phyloP scores from a whole-genome alignment of 2,329 filamentous ascomycete genomes.

The Colletotrichum noveboracense region DNA sequence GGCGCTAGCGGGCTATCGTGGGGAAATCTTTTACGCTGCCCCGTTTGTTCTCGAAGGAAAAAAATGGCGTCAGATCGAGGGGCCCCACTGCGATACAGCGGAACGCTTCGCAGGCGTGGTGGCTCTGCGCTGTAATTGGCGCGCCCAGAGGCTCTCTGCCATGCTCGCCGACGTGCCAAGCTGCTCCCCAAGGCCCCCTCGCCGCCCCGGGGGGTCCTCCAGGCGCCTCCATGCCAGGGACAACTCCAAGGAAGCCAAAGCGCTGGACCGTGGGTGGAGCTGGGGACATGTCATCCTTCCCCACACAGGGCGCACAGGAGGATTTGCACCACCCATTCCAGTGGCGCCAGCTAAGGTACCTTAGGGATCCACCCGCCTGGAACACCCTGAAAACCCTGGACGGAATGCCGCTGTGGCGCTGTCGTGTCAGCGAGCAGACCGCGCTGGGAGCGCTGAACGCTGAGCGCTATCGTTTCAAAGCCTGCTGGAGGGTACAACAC shows the following conservation, averaged over 20 bases:
- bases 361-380: background rate
- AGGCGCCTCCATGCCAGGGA: background rate
- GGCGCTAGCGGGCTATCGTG: slow-evolving; percentile 1
- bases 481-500: background rate
- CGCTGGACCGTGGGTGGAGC: background rate
- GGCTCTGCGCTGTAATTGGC: background rate
- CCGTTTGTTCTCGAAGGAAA: slow-evolving; percentile 21
- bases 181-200: background rate
- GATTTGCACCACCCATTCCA: background rate
- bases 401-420: background rate
- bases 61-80: slow-evolving; percentile 19
- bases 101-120: background rate
- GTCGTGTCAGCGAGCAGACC: background rate
- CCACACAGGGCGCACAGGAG: background rate
- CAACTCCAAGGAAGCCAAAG: background rate
- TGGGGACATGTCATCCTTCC: background rate
- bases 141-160: background rate
- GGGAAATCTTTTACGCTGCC: slow-evolving; percentile 4
- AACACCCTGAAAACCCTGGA: background rate
- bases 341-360: background rate
- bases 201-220: background rate
- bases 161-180: background rate
- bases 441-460: background rate
- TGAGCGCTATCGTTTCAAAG: background rate
- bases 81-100: background rate